Evolutionary conservation across 2,329 filamentous ascomycete species (phyloP).

Genomic region (Verticillium longisporum): DNA sequence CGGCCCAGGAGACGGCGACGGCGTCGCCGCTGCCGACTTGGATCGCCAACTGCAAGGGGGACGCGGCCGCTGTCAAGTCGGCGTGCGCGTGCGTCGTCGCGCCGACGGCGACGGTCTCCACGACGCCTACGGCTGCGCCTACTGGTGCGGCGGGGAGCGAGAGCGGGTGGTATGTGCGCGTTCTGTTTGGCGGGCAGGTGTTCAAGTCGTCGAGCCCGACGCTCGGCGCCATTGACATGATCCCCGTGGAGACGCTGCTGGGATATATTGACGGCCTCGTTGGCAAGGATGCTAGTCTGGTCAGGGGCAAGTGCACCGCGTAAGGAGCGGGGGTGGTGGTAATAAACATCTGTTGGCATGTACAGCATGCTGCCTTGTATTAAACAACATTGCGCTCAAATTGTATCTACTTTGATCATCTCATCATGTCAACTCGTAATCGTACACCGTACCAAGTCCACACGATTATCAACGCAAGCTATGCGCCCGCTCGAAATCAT

Average conservation of each 20-base stretch:
- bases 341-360: not conserved
- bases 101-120: conserved; percentile 5
- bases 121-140: not conserved
- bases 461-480: not conserved
- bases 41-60: conserved; percentile 17
- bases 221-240: conserved; percentile 64
- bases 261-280: conserved; percentile 67
- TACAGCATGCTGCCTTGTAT: not conserved
- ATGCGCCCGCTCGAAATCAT: conserved; percentile 49
- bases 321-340: not conserved
- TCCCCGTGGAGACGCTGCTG: conserved; percentile 58
- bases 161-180: conserved; percentile 47
- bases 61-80: conserved; percentile 14
- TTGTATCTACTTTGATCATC: not conserved
- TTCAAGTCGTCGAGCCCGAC: conserved; percentile 61
- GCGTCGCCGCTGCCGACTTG: conserved; percentile 14
- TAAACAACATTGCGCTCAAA: not conserved
- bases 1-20: conserved; percentile 7
- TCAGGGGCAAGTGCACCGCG: conserved; percentile 27
- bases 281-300: conserved; percentile 40
- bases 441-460: not conserved
- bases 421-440: not conserved
- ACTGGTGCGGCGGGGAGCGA: conserved; percentile 7
- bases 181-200: conserved; percentile 64
- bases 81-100: conserved; percentile 20